These are phyloP conservation scores for Dictyostelium capitatum DNA, from an alignment of 78 protist species.

Conservation along the genomic window DNA sequence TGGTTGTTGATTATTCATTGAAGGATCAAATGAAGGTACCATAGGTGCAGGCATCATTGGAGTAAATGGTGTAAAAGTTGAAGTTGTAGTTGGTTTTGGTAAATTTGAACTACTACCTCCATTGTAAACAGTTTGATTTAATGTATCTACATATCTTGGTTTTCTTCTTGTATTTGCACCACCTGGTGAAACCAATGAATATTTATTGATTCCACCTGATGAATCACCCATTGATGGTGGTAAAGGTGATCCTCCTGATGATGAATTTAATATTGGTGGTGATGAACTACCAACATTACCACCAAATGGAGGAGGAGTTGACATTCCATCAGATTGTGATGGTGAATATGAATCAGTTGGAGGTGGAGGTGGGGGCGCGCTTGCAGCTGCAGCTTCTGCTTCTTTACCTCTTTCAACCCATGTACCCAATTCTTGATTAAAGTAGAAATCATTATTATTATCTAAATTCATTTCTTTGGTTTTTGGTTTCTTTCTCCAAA, in stretches of 20 bases:
- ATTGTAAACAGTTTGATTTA: conserved; percentile 60
- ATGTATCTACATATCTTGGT: conserved; percentile 71
- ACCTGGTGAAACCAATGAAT: conserved; percentile 40
- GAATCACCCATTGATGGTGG: neutral
- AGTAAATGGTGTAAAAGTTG: neutral
- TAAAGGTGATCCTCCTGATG: conserved; percentile 1
- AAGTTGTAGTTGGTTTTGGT: neutral
- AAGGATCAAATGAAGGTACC: conserved; percentile 12
- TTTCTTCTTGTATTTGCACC: conserved; percentile 45
- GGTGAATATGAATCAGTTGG: conserved; percentile 16
- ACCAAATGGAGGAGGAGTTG: conserved; percentile 43
- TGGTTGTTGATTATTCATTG: neutral
- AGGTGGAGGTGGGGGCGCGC: conserved; percentile 50
- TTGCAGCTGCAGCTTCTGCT: conserved; percentile 23
- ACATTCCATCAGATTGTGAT: neutral
- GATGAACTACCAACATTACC: neutral
- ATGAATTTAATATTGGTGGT: neutral
- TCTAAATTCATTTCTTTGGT: conserved; percentile 51
- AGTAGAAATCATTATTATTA: conserved; percentile 12
- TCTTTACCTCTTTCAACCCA: conserved; percentile 77
- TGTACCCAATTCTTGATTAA: conserved; percentile 31
- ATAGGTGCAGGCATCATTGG: conserved; percentile 5
- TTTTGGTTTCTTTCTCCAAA: conserved; percentile 16
- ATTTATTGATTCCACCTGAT: conserved; percentile 32
- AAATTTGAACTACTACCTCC: conserved; percentile 15